These are phyloP conservation scores for Fistulifera solaris DNA, from an alignment of 108 stramenopile genomes.

Conservation along the genomic window DNA sequence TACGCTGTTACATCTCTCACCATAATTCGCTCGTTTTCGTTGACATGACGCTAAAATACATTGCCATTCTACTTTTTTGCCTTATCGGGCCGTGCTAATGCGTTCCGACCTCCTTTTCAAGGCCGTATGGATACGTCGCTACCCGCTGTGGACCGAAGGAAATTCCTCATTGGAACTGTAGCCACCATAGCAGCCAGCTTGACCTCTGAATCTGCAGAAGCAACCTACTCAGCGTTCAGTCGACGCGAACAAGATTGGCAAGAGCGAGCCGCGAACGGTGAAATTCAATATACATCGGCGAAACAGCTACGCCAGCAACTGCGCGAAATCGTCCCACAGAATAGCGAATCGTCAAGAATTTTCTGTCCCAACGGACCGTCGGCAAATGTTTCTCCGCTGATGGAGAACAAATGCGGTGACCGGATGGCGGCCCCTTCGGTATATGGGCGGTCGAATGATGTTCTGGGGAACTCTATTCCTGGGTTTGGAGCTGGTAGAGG, in stretches of 20 bases:
- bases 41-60: no score
- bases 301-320: constrained; percentile 50
- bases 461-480: constrained; percentile 71
- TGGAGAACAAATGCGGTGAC: constrained; percentile 86
- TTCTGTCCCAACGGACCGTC: constrained; percentile 82
- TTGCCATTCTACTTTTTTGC: constrained; percentile 1
- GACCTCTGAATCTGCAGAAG: not conserved
- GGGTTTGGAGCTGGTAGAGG: constrained; percentile 29
- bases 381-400: constrained; percentile 62
- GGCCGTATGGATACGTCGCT: no score
- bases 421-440: constrained; percentile 55
- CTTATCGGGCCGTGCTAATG: not conserved
- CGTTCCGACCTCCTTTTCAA: no score
- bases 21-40: no score
- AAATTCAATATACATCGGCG: constrained; percentile 52
- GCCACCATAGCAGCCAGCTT: not conserved
- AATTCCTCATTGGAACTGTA: not conserved
- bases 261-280: constrained; percentile 42
- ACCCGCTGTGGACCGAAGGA: no score
- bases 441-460: constrained; percentile 63
- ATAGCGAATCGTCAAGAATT: constrained; percentile 52
- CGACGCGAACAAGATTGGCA: constrained; percentile 77
- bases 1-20: no score
- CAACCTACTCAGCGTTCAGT: constrained; percentile 52
- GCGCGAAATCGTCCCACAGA: constrained; percentile 69